Evolutionary conservation across 306 rosid genomes (phyloP), one percentile per base, ranked within the genome.

Genomic region (Lathyrus oleraceus): DNA sequence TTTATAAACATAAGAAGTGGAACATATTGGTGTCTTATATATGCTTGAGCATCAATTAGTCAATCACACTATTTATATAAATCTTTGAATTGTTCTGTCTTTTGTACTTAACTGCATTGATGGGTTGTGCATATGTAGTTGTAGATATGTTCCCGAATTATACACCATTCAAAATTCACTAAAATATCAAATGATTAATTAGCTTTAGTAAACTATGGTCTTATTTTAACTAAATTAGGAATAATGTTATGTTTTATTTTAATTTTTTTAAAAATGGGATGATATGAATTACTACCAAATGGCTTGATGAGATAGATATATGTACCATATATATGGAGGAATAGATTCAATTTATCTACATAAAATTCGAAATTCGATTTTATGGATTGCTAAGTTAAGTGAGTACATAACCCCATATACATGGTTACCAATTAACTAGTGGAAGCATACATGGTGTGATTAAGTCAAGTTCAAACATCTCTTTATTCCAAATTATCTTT

Each of bases 331-430:
- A 44, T 44, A 8, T 49, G 16, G 15, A 35, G 78, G 78, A 81
- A 76, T 76, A 81, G 59, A 76, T 61, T 76, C 77, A 65, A 53
- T 69, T 51, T 69, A 10, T 32, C 57, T 45, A 8, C 20, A 28
- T 10, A 61, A 67, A 67, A 42, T 73, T 61, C 65, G 8, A 48
- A 67, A 67, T 67, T 67, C 67, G 44, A 25, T 16, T 23, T 10
- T 56, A 56, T 56, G 19, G 11, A 13, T 56, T 23, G 61, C 61
- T 56, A 56, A 56, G 38, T 25, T 56, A 56, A 56, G 38, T 56
- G 36, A 56, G 61, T 54, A 56, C 30, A 1, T 51, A 19, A 19
- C 70, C 14, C 54, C 4, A 42, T 10, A 35, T 43, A 13, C 43
- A 63, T 63, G 10, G 38, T 36, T 35, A 30, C 43, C 48, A 68